These are phyloP conservation scores for Erythrobasidium yunnanense DNA, from an alignment of 768 basidiomycete genomes.

Conservation along the genomic window DNA sequence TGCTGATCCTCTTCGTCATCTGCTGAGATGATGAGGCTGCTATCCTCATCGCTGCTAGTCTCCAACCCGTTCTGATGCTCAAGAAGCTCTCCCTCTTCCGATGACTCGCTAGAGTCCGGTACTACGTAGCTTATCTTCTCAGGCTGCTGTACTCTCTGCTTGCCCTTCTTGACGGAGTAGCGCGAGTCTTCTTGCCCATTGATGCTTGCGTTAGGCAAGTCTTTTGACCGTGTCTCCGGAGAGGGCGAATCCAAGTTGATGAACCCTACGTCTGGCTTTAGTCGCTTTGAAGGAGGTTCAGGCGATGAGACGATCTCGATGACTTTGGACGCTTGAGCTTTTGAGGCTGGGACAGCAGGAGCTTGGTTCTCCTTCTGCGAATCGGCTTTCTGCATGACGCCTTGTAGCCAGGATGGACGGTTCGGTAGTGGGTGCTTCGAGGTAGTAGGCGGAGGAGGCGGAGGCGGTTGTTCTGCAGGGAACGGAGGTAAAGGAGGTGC, in stretches of 20 bases:
- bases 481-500: too few species aligned
- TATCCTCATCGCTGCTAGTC: not conserved
- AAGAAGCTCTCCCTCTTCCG: not conserved
- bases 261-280: not conserved
- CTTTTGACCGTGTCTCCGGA: not conserved
- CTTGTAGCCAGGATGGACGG: too few species aligned
- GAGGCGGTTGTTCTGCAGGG: too few species aligned
- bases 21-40: not conserved
- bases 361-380: not conserved
- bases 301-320: not conserved
- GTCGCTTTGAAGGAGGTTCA: not conserved
- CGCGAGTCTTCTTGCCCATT: not conserved
- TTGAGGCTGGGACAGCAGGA: not conserved
- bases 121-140: not conserved
- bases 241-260: not conserved
- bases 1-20: not conserved
- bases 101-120: not conserved
- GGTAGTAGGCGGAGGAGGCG: too few species aligned
- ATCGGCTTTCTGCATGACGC: not conserved
- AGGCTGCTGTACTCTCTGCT: not conserved
- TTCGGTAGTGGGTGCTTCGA: too few species aligned
- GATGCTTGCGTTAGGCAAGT: not conserved
- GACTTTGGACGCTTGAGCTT: not conserved
- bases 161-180: conserved; percentile 14
- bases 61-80: not conserved